These are phyloP conservation scores for Daldinia loculata DNA, from an alignment of 495 filamentous ascomycete species.

Conservation along the genomic window DNA sequence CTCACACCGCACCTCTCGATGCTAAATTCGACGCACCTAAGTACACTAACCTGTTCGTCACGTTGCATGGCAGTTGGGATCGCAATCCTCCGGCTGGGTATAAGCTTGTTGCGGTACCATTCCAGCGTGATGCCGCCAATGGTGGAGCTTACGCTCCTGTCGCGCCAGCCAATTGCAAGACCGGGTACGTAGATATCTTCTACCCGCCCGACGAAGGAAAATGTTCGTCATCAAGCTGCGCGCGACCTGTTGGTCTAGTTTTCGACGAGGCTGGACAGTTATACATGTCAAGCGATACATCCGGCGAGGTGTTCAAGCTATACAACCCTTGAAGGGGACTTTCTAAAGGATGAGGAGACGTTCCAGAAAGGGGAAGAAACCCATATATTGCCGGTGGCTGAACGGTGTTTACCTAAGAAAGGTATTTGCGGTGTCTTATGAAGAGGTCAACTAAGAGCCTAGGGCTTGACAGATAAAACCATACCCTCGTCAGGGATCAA, in stretches of 20 bases:
- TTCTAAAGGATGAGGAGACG: neutral
- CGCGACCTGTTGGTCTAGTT: slow-evolving; percentile 65
- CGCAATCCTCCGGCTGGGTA: slow-evolving; percentile 64
- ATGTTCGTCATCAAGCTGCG: slow-evolving; percentile 53
- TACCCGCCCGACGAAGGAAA: slow-evolving; percentile 56
- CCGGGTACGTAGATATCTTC: slow-evolving; percentile 59
- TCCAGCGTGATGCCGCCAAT: slow-evolving; percentile 47
- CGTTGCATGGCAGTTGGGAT: slow-evolving; percentile 62
- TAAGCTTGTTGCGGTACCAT: slow-evolving; percentile 58
- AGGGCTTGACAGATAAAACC: neutral
- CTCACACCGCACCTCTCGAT: slow-evolving; percentile 69
- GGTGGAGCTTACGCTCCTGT: slow-evolving; percentile 48
- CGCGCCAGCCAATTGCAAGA: slow-evolving; percentile 50
- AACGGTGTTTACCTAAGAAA: neutral
- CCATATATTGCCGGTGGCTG: neutral
- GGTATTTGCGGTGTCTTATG: neutral
- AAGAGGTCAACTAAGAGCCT: neutral
- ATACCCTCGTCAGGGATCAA: neutral
- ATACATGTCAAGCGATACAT: slow-evolving; percentile 65
- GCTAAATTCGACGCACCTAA: slow-evolving; percentile 58
- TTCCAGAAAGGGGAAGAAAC: neutral
- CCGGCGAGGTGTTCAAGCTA: slow-evolving; percentile 67
- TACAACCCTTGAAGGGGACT: neutral
- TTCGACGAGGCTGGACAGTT: slow-evolving; percentile 58
- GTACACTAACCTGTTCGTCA: slow-evolving; percentile 48